Conservation (phyloP, 257 asterid species). For the Salvia hispanica region DNA sequence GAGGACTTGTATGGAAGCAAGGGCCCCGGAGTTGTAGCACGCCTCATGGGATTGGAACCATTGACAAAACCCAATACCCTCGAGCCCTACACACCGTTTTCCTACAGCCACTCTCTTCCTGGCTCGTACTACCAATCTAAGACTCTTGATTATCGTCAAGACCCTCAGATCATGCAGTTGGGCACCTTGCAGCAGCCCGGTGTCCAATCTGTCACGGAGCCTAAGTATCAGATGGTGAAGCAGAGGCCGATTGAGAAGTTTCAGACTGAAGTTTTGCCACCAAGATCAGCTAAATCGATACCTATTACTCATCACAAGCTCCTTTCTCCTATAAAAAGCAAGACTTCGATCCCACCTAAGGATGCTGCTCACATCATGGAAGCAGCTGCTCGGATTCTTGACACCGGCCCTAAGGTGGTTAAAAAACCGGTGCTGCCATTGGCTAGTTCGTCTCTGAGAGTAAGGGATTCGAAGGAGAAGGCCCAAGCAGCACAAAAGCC, state of each 20-base stretch:
- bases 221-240: constrained; percentile 38
- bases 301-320: constrained; percentile 80
- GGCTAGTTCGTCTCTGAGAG: constrained; percentile 57
- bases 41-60: constrained; percentile 91
- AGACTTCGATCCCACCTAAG: constrained; percentile 51
- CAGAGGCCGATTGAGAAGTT: constrained; percentile 72
- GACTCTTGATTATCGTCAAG: constrained; percentile 42
- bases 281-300: constrained; percentile 83
- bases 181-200: constrained; percentile 34
- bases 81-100: constrained; percentile 60
- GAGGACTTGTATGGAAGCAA: constrained; percentile 59
- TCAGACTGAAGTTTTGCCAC: constrained; percentile 78
- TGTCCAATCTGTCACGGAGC: constrained; percentile 29
- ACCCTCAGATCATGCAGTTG: constrained; percentile 44
- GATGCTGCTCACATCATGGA: constrained; percentile 89
- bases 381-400: constrained; percentile 82
- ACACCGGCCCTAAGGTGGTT: constrained; percentile 49
- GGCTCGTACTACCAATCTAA: constrained; percentile 42
- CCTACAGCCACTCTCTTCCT: constrained; percentile 52
- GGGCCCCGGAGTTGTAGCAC: constrained; percentile 82
- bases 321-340: constrained; percentile 84
- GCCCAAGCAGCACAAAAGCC: constrained; percentile 54
- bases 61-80: constrained; percentile 60
- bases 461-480: constrained; percentile 68
- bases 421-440: constrained; percentile 48